A percentile compares a stretch with the other conserved stretches of the same genome.
Evolutionary conservation across 192 early-diverging fungal species (phyloP).

Genomic region (Phycomyces blakesleeanus): DNA sequence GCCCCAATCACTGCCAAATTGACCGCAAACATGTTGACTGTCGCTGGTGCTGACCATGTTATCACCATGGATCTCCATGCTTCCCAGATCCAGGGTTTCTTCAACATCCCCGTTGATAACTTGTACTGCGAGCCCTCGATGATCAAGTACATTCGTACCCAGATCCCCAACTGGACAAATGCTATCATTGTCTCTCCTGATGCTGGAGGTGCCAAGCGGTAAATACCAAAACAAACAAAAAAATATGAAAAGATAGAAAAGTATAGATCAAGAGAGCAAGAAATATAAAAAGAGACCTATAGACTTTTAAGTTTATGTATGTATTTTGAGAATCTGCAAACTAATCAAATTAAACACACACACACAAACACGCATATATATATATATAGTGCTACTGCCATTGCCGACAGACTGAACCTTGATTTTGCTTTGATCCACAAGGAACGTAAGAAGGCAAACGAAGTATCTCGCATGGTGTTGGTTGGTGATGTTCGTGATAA

Average conservation of each 20-base stretch:
- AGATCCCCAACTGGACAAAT: conserved; percentile 63
- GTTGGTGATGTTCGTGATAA: conserved; percentile 91
- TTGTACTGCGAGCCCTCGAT: conserved; percentile 87
- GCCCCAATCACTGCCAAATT: conserved; percentile 94
- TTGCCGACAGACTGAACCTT: conserved; percentile 89
- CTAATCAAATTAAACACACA: no score
- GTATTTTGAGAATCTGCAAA: no score
- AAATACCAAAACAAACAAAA: no score
- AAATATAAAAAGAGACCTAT: neutral
- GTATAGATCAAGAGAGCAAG: conserved; percentile 4
- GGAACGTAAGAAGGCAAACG: conserved; percentile 87
- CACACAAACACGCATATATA: neutral
- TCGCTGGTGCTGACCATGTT: conserved; percentile 95
- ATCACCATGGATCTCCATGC: conserved; percentile 98
- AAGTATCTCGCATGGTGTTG: conserved; percentile 87
- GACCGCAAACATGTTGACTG: conserved; percentile 89
- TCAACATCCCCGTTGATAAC: conserved; percentile 91
- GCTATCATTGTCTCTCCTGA: conserved; percentile 91
- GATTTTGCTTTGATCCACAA: conserved; percentile 98
- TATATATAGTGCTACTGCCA: conserved; percentile 73
- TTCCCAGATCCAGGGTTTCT: conserved; percentile 93
- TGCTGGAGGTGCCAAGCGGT: conserved; percentile 93
- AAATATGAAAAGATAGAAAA: no score
- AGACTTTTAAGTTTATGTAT: neutral
- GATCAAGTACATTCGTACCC: conserved; percentile 76